Base-by-base conservation (phyloP, 164 flowering plant genomes). In the Warburgia ugandensis region DNA sequence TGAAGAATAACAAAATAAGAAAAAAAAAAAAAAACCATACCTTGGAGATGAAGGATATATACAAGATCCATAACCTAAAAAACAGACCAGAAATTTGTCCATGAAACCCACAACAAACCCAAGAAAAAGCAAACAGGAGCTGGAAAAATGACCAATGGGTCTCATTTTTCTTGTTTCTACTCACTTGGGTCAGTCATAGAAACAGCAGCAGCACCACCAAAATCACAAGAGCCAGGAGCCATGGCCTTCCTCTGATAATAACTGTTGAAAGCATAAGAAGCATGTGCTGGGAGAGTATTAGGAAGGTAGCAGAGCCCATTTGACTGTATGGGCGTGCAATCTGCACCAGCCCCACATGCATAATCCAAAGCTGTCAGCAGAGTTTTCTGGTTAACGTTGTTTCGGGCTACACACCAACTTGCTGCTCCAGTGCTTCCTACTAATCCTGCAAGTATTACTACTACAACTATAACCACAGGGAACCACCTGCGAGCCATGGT, bases 211-310 rank as follows among this genome's bases (percentile, higher is more conserved):
- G 86, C 62, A 63, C 81, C 86, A 29, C 76, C 35, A 55, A 88
- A 88, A 66, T 78, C 72, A 48, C 96, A 88, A 25, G 84, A 63
- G 37, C 77, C 86, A 48, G 94, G 79, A 29, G 74, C 77, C 69
- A 55, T 72, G 31, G 58, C 47, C 50, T 54, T 73, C 35, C 79
- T 68, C 61, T 84, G 94, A 50, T 60, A 88, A 50, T 56, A 84
- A 63, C 94, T 88, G 58, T 88, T 79, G 72, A 75, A 82, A 22
- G 96, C 96, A 44, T 84, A 88, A 6, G 96, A 85, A 33, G 96
- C 86, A 38, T 88, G 96, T 5, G 81, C 81, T 5, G 65, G 76
- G 13, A 83, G 6, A 2, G 96, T 82, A 60, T 85, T 84, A 1
- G 96, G 96, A 1, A 82, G 75, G 58, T 45, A 88, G 47, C 96